A percentile compares a stretch with the other conserved stretches of the same genome.
Evolutionary conservation across 164 flowering plant genomes (phyloP).

Genomic region (Santalum album): DNA sequence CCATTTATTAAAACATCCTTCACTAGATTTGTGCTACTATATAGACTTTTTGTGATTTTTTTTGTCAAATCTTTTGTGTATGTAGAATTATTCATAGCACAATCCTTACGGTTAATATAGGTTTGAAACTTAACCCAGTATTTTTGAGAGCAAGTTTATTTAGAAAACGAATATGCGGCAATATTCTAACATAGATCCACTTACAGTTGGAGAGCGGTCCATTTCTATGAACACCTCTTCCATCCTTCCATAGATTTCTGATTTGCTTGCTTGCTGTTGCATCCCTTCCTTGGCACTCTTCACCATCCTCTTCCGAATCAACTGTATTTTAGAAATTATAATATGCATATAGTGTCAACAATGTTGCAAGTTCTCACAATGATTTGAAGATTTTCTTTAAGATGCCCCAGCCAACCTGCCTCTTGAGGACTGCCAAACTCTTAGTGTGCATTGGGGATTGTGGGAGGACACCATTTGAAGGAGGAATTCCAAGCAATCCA

Average conservation of each 20-base stretch:
- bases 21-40: no score
- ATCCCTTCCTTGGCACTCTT: conserved; percentile 41
- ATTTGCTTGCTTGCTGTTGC: conserved; percentile 24
- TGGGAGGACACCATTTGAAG: conserved; percentile 52
- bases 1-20: no score
- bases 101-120: no score
- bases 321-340: conserved; percentile 16
- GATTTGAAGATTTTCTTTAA: not conserved
- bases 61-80: no score
- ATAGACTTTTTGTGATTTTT: no score
- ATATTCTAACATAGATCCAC: no score
- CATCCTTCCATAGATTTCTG: conserved; percentile 48
- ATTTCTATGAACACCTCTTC: conserved; percentile 43
- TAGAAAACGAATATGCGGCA: no score
- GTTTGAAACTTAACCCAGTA: no score
- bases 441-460: conserved; percentile 63
- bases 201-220: conserved; percentile 29
- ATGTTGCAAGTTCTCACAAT: not conserved
- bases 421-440: conserved; percentile 47
- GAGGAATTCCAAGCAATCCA: conserved; percentile 47
- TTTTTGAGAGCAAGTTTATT: no score
- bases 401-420: conserved; percentile 24
- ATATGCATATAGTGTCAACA: not conserved
- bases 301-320: conserved; percentile 48
- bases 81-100: no score